Percentiles rank a stretch among this genome's conserved stretches.
These are phyloP conservation scores for Stagonosporopsis rhizophila DNA, from an alignment of 2,329 filamentous ascomycete species.

Conservation along the genomic window DNA sequence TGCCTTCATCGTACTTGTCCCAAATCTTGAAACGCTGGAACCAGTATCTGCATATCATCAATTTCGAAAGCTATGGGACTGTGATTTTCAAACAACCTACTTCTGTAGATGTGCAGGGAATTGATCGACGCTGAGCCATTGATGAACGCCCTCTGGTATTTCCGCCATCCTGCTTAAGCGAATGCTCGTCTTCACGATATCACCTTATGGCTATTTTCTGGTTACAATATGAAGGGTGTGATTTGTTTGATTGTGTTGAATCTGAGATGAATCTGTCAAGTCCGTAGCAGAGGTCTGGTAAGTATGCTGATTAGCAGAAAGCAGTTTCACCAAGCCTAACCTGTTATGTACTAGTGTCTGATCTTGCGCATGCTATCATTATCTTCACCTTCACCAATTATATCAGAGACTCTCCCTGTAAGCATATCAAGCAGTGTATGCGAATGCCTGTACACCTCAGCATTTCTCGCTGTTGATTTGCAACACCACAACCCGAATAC, in stretches of 20 bases:
- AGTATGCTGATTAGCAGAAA: conserved; percentile 1
- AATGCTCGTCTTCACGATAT: not conserved
- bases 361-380: not conserved
- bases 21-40: conserved; percentile 88
- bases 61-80: not conserved
- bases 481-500: conserved; percentile 4
- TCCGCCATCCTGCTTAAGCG: conserved; percentile 24
- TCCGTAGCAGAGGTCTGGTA: not conserved
- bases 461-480: not conserved
- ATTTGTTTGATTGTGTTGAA: not conserved
- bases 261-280: not conserved
- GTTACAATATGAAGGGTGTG: too few species aligned
- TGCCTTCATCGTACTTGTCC: conserved; percentile 82
- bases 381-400: not conserved
- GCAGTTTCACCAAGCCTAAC: conserved; percentile 1
- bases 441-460: too few species aligned
- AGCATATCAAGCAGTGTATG: too few species aligned
- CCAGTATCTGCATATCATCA: conserved; percentile 75
- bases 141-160: conserved; percentile 58
- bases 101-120: conserved; percentile 87
- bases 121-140: conserved; percentile 74
- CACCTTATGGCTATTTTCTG: not conserved
- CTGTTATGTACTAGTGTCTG: conserved; percentile 1
- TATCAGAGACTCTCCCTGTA: not conserved
- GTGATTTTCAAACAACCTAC: conserved; percentile 55